A percentile compares a stretch with the other conserved stretches of the same genome.
These are phyloP conservation scores for Ceratocystis smalleyi DNA, from an alignment of 2,329 filamentous ascomycete species.

Conservation along the genomic window DNA sequence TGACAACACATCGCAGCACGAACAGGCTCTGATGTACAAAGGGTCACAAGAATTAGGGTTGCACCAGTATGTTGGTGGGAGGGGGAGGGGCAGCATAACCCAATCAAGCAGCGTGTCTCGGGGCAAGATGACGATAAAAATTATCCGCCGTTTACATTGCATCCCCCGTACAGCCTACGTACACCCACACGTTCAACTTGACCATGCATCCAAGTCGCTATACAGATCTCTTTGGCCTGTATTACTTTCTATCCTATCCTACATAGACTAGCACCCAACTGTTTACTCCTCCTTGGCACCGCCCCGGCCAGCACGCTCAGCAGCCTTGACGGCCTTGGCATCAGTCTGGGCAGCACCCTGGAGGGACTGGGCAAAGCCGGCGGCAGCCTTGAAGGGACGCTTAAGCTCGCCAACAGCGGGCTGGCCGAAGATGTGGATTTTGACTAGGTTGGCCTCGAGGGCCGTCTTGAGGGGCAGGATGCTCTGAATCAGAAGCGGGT, in stretches of 20 bases:
- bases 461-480: slow-evolving; percentile 96
- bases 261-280: not conserved
- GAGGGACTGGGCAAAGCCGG: slow-evolving; percentile 68
- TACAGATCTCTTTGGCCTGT: not conserved
- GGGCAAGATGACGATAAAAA: too few species aligned
- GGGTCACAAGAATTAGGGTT: not conserved
- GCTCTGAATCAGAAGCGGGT: slow-evolving; percentile 94
- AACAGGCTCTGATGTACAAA: not conserved
- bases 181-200: not conserved
- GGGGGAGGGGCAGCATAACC: too few species aligned
- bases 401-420: slow-evolving; percentile 81
- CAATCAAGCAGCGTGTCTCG: too few species aligned
- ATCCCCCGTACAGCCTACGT: not conserved
- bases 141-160: not conserved
- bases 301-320: slow-evolving; percentile 58
- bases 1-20: not conserved
- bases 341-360: slow-evolving; percentile 71
- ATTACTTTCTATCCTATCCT: slow-evolving; percentile 9
- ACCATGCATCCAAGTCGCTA: not conserved
- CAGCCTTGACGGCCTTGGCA: slow-evolving; percentile 70
- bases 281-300: slow-evolving; percentile 57
- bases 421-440: slow-evolving; percentile 83
- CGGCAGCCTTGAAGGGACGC: slow-evolving; percentile 80
- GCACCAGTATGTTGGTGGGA: not conserved
- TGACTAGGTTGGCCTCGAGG: slow-evolving; percentile 87